Base-by-base conservation (phyloP, 129 eudicot species). In the Centaurea solstitialis region DNA sequence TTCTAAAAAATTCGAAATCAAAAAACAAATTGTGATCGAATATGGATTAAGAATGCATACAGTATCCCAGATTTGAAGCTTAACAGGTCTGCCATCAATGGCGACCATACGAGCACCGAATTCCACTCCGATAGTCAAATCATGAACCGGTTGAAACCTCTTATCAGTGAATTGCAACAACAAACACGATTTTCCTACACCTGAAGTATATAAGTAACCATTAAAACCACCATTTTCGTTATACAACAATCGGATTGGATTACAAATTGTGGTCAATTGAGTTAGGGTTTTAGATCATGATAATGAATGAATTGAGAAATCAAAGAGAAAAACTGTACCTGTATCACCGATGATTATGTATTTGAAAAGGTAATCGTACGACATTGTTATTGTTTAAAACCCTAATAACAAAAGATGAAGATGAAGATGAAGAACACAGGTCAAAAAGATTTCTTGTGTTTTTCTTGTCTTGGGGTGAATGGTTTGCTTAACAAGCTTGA, bases 21-120 rank as follows among this genome's bases (percentile, higher is more conserved):
- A 53, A 53, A 53, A 53, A 53, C 21, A 0, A 57, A 57, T n/a
- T 57, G 9, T 7, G 65, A 13, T 7, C 4, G 4, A 17, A 28
- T 65, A 67, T 6, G 20, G 6, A 6, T 24, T 18, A 68, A 65
- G 33, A 70, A 45, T 2, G 69, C 83, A 68, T 81, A 93, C 98
- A 38, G 98, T 93, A 66, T 93, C 98, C 98, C 98, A 93, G 86
- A 93, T 93, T 84, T 93, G 98, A 83, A 93, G 97, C 89, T 93
- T 93, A 57, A 93, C 81, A 23, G 94, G 97, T 40, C 90, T 73
- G 71, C 80, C 81, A 57, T 91, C 91, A 71, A 93, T 84, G 68
- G 92, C 76, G 70, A 91, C 92, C 96, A 91, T 91, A 20, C 98
- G 96, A 86, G 98, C 98, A 76, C 98, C 98, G 53, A 93, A 93